These are phyloP conservation scores for Termitomyces sp. DNA, from an alignment of 768 basidiomycete genomes.

Conservation along the genomic window DNA sequence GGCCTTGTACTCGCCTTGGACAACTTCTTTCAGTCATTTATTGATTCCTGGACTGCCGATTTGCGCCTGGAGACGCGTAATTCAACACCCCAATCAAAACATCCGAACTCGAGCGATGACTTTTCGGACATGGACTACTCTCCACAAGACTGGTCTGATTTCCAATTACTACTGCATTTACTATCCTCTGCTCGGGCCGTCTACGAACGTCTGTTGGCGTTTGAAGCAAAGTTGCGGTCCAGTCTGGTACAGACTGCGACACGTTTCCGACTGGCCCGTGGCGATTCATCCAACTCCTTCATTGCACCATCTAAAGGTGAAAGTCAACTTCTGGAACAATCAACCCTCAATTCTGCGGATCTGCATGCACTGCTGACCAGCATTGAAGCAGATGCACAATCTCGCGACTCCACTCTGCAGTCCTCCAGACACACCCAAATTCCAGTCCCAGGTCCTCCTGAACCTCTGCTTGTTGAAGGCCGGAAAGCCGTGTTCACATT, in stretches of 20 bases:
- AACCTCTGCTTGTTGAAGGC: conserved; percentile 47
- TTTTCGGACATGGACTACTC: conserved; percentile 83
- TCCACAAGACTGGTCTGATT: conserved; percentile 81
- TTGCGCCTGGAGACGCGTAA: conserved; percentile 32
- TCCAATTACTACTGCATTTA: conserved; percentile 78
- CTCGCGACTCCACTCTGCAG: conserved; percentile 17
- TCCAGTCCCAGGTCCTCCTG: conserved; percentile 19
- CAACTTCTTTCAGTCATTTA: conserved; percentile 61
- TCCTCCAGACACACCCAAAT: conserved; percentile 26
- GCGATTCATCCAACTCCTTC: conserved; percentile 47
- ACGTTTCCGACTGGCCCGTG: conserved; percentile 50
- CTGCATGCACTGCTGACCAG: conserved; percentile 56
- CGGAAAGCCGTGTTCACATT: conserved; percentile 55
- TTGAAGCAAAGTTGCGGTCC: conserved; percentile 66
- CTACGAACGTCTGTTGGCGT: conserved; percentile 56
- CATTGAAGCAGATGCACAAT: conserved; percentile 36
- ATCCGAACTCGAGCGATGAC: conserved; percentile 44
- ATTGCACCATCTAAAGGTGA: conserved; percentile 62
- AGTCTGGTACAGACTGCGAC: conserved; percentile 54
- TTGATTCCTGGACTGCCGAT: conserved; percentile 55
- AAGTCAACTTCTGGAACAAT: conserved; percentile 74
- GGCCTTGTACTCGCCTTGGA: conserved; percentile 76
- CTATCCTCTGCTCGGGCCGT: conserved; percentile 76
- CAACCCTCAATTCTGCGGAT: conserved; percentile 76
- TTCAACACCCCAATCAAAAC: conserved; percentile 21